Base-by-base conservation (phyloP, 2,329 filamentous ascomycete species). In the Aureobasidium melanogenum region DNA sequence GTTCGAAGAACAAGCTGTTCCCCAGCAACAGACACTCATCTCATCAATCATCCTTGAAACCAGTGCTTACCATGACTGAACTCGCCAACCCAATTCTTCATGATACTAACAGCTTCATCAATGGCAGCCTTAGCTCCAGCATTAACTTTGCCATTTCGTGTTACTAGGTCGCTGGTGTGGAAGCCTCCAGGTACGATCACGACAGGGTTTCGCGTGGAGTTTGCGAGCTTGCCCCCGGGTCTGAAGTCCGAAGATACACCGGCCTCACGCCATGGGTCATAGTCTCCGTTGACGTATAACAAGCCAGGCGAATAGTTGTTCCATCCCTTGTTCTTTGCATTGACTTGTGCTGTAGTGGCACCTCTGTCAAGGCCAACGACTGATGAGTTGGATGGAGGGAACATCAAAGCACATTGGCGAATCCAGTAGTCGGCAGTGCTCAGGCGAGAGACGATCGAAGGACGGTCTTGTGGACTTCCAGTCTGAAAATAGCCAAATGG, bases 401-500 rank as follows among this genome's bases (percentile, higher is more conserved):
- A 87, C 69, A 73, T 80, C 0, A 84, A 71, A 0, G 66, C 70
- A 68, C 84, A 87, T 67, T 84, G 80, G 1, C 79, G 74, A 67
- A 81, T 76, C 70, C 73, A 84, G 73, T 85, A 86, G 0, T 77
- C 74, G 2, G 75, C 69, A 12, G 69, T 76, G 50, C 82, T 74
- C 8, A 83, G 72, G 26, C 80, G 77, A 17, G 81, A 83, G 58
- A 82, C 78, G 46, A 85, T 74, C n/a, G 74, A 76, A 3, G 77
- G 71, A 0, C 66, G 69, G 60, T 68, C 70, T 4, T 67, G 50
- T 0, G 83, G 82, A 7, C 81, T 81, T 22, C 79, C 80, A 63
- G 78, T 77, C 68, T 84, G 80, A 77, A 79, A 85, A 70, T 78
- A 83, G 60, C 74, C 79, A 62, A 83, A 79, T n/a, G 84, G 83